These are phyloP conservation scores for Pseudocercospora macadamiae DNA, from an alignment of 2,329 filamentous ascomycete species.

Conservation along the genomic window DNA sequence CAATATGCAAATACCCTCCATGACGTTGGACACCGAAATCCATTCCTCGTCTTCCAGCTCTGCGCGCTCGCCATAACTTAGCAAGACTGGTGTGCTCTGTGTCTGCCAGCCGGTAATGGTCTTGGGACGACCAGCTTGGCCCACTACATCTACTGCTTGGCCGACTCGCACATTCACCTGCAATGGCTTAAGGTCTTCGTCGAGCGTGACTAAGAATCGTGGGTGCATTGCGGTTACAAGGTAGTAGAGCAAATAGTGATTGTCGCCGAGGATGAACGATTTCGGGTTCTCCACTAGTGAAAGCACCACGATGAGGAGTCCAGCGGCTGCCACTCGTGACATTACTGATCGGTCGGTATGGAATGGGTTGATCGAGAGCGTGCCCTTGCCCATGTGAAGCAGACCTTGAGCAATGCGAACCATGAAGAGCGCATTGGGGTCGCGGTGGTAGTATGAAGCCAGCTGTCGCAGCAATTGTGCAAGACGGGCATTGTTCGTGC, in stretches of 20 bases:
- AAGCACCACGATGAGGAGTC: conserved; percentile 85
- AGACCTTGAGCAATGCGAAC: conserved; percentile 97
- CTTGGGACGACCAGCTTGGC: conserved; percentile 94
- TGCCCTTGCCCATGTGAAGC: conserved; percentile 98
- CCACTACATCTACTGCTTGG: conserved; percentile 97
- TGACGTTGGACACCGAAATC: conserved; percentile 82
- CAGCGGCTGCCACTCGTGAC: conserved; percentile 86
- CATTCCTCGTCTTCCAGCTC: conserved; percentile 98
- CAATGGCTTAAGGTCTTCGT: conserved; percentile 90
- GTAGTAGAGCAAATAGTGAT: conserved; percentile 96
- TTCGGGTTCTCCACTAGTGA: conserved; percentile 90
- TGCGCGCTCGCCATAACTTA: conserved; percentile 92
- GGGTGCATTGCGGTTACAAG: conserved; percentile 96
- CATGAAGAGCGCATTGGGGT: conserved; percentile 97
- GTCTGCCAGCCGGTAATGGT: conserved; percentile 99
- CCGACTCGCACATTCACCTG: conserved; percentile 96
- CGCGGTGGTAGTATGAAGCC: conserved; percentile 96
- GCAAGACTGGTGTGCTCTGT: conserved; percentile 94
- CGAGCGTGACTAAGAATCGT: conserved; percentile 91
- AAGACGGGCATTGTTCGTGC: conserved; percentile 95
- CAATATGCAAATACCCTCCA: conserved; percentile 94
- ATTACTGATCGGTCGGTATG: conserved; percentile 97
- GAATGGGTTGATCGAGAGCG: conserved; percentile 95
- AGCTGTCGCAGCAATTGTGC: conserved; percentile 93
- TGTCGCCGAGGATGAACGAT: conserved; percentile 71